Conservation (phyloP, 2,329 filamentous ascomycete genomes). For the Harringtonia aguacate region DNA sequence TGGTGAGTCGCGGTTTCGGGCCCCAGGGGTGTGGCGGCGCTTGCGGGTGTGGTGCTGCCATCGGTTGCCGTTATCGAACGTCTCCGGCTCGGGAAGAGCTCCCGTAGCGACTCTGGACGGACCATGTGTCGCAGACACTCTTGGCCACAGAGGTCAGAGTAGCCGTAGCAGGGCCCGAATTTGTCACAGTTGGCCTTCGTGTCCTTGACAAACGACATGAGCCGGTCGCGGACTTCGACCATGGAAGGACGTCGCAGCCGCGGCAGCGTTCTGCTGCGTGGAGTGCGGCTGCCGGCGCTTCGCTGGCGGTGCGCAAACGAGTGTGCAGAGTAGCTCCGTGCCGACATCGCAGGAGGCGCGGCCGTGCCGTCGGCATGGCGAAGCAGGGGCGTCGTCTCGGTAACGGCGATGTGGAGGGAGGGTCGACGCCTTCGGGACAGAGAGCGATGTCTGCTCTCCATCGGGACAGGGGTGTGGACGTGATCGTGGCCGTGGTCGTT, state of each 20-base stretch:
- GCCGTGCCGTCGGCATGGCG: constrained; percentile 1
- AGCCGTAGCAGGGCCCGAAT: constrained; percentile 50
- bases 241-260: constrained; percentile 40
- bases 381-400: not conserved
- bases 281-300: too few relatives aligned
- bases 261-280: not conserved
- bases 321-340: not conserved
- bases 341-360: constrained; percentile 30
- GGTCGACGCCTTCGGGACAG: constrained; percentile 1
- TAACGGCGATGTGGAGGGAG: not conserved
- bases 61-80: not conserved
- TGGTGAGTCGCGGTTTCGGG: not conserved
- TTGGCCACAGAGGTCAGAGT: constrained; percentile 54
- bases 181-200: constrained; percentile 53
- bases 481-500: not conserved
- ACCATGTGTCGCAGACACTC: constrained; percentile 52
- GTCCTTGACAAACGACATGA: constrained; percentile 56
- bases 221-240: constrained; percentile 40
- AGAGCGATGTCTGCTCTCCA: not conserved
- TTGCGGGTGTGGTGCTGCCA: not conserved
- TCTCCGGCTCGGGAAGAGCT: constrained; percentile 5
- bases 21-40: not conserved
- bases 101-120: constrained; percentile 18
- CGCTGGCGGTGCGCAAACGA: too few relatives aligned
- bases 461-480: not conserved